Base-by-base conservation (phyloP, 805 yeast genomes). In the Suhomyces canberraensis region DNA sequence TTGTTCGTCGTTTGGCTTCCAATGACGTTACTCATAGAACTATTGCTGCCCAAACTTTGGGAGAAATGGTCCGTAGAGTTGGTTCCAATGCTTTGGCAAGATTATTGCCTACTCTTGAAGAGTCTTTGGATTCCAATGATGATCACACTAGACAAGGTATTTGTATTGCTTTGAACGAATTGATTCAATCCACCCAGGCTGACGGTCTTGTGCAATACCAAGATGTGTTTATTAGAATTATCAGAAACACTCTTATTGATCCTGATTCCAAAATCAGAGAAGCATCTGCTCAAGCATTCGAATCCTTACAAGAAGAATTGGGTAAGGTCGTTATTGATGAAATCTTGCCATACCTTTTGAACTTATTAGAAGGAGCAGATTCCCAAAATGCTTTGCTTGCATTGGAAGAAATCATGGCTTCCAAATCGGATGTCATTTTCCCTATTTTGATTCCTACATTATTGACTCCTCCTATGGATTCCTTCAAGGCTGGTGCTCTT, bases 141-240 rank as follows among this genome's bases (percentile, higher is more conserved):
- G 93, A 84, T 51, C 93, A 83, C 56, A 83, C 95, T 25, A 86
- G 85, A 56, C 95, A 90, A 67, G 99, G 99, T 70, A 87, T 93
- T 35, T 93, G 98, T 70, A 79, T 91, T 58, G 98, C 98, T 7
- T 69, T 89, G 33, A 76, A 80, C 29, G 98, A 90, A 58, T 78
- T 93, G 44, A 79, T 90, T 44, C 81, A 78, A 46, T 84, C 96
- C 0, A 76, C 95, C 3, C 68, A 78, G 8, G 58, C 66, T 3
- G 84, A 78, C 11, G 75, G 78, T 6, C 69, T 91, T 41, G 65
- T 54, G 18, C 78, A 76, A 45, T 82, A 78, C 63, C 87, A 87
- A 63, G 76, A 69, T 4, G 67, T 71, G 1, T 79, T 93, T 52
- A 83, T 91, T 45, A 70, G 69, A 18, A 84, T 91, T 47, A 79